Conservation (phyloP, 192 early-diverging fungal species). For the Gamsiella multidivaricata region DNA sequence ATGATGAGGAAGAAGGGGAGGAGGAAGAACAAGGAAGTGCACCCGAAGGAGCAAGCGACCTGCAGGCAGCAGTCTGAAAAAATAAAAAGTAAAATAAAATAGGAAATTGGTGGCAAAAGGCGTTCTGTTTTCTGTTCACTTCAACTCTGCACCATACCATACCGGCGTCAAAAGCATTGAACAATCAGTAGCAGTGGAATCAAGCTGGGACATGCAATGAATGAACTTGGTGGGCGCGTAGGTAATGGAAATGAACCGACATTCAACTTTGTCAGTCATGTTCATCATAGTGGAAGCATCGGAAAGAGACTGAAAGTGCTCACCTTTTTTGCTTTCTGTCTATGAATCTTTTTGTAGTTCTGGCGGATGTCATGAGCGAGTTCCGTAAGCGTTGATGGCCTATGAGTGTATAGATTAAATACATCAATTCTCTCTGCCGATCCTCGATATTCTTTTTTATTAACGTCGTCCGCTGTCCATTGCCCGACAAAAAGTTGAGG, state of each 20-base stretch:
- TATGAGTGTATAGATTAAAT: background rate
- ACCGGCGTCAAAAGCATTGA: background rate
- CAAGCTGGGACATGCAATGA: slow-evolving; percentile 11
- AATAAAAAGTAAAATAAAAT: slow-evolving; percentile 4
- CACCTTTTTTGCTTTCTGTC: background rate
- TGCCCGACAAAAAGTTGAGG: slow-evolving; percentile 29
- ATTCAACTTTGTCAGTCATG: background rate
- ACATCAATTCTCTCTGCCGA: background rate
- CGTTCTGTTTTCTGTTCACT: background rate
- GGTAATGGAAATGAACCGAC: background rate
- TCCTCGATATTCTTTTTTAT: background rate
- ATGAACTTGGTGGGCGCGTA: slow-evolving; percentile 1
- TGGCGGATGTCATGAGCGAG: slow-evolving; percentile 36
- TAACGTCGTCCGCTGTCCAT: too few relatives aligned
- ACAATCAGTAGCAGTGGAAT: background rate
- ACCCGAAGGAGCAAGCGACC: too few relatives aligned
- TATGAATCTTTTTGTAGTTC: slow-evolving; percentile 1
- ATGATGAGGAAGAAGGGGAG: slow-evolving; percentile 15
- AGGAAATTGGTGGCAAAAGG: slow-evolving; percentile 10
- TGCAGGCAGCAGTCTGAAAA: background rate
- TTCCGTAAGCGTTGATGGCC: too few relatives aligned
- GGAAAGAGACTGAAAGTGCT: background rate
- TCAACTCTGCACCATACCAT: background rate
- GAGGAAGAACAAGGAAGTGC: background rate
- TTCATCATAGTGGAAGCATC: background rate